Base-by-base conservation (phyloP, 495 filamentous ascomycete species). In the Physcia stellaris region DNA sequence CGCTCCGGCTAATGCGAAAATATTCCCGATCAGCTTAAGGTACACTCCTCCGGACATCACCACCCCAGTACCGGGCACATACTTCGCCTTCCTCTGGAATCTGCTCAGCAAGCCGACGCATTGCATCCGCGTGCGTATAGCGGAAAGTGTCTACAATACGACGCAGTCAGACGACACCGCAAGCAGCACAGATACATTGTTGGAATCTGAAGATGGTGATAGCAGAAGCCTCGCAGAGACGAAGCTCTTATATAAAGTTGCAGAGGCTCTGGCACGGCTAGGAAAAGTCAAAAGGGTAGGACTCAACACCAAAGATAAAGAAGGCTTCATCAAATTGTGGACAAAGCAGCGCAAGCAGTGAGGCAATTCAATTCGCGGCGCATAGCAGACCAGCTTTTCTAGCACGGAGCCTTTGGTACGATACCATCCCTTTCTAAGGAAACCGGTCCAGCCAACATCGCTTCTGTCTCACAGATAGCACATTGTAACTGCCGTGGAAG, bases 221-320 rank as follows among this genome's bases (percentile, higher is more conserved):
- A 59, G 60, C 0, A 42, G 71, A 6, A 77, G 63, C 12, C 46
- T 51, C 13, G 66, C 70, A 26, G 80, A 90, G 50, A 68, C 64
- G 47, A 59, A 58, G 32, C 52, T 86, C 21, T 54, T 87, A 37
- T 80, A 94, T 47, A 64, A 70, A 12, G 73, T 95, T 10, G 83
- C 72, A 1, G 90, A 96, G 29, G 76, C 86, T 11, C 60, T 99
- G 34, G 88, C 92, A n/a, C 63, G 88, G 24, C 57, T 99, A 41
- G 86, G 85, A 1, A 68, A 90, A 42, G 86, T 85, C n/a, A 94
- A 88, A 68, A 67, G 92, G 26, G 83, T 99, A 12, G 84, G 77
- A 0, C 54, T 99, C 54, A 82, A 83, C 2, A 63, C 92, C 41
- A 60, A 58, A 50, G 87, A 94, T 28, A 99, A 99, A 64, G 61